Conservation (phyloP, 768 basidiomycete species). For the Psilocybe azurescens region DNA sequence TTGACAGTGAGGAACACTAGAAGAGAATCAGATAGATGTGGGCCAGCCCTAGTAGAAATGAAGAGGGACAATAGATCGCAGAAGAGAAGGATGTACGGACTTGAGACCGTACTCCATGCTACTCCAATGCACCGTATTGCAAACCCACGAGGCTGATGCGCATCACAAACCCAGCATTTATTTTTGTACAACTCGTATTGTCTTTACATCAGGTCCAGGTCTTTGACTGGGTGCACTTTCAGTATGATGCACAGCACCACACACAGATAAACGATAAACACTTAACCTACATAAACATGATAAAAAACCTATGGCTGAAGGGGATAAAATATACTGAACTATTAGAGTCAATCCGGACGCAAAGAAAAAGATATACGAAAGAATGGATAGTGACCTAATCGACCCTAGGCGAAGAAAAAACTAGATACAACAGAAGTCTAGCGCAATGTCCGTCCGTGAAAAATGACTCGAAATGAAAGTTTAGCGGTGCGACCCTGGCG, state of each 20-base stretch:
- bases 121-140: neutral
- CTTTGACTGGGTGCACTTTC: neutral
- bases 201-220: neutral
- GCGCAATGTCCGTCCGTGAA: conserved; percentile 23
- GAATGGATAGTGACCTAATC: neutral
- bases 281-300: neutral
- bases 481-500: conserved; percentile 64
- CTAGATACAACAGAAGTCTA: conserved; percentile 17
- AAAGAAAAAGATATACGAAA: conserved; percentile 10
- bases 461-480: conserved; percentile 18
- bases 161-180: conserved; percentile 1
- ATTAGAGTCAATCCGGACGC: neutral
- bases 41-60: conserved; percentile 25
- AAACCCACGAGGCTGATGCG: conserved; percentile 22
- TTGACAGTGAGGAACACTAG: neutral
- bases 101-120: conserved; percentile 2
- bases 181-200: neutral
- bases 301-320: neutral
- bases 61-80: neutral
- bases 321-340: conserved; percentile 4
- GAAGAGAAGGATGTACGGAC: conserved; percentile 4
- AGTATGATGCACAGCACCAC: neutral
- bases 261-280: neutral
- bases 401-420: conserved; percentile 18
- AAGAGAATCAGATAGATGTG: neutral